Conservation (phyloP, 2,329 filamentous ascomycete genomes). For the Tolypocladium pustulatum region DNA sequence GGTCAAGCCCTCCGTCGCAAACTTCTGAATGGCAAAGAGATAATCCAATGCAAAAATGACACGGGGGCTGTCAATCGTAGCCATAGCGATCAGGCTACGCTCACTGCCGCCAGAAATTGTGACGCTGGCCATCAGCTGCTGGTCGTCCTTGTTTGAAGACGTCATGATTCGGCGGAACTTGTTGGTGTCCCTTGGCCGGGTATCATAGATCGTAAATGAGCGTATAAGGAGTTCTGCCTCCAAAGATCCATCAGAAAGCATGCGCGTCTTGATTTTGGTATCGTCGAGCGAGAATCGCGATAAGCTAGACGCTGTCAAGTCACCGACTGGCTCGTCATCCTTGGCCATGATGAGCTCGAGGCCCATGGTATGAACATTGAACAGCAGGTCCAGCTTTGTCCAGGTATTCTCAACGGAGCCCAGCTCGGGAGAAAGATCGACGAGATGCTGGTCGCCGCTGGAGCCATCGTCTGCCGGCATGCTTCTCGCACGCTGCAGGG, state of each 20-base stretch:
- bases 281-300: constrained; percentile 93
- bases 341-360: constrained; percentile 76
- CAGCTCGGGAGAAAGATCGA: constrained; percentile 60
- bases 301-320: constrained; percentile 68
- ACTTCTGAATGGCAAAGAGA: constrained; percentile 78
- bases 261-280: constrained; percentile 81
- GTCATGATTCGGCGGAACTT: constrained; percentile 99
- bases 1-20: constrained; percentile 61
- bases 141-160: constrained; percentile 84
- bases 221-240: constrained; percentile 90
- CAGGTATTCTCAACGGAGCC: constrained; percentile 60
- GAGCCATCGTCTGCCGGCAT: constrained; percentile 19
- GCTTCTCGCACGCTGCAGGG: constrained; percentile 36
- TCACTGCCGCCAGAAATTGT: constrained; percentile 83
- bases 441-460: constrained; percentile 27
- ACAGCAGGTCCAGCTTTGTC: constrained; percentile 89
- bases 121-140: constrained; percentile 96
- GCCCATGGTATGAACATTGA: constrained; percentile 78
- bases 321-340: constrained; percentile 66
- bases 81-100: constrained; percentile 74
- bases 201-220: constrained; percentile 91
- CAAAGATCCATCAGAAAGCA: constrained; percentile 83
- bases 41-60: constrained; percentile 96
- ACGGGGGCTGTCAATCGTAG: constrained; percentile 88
- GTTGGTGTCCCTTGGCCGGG: constrained; percentile 77